Conservation (phyloP, 2,329 filamentous ascomycete genomes). For the Orbilia brochopaga region DNA sequence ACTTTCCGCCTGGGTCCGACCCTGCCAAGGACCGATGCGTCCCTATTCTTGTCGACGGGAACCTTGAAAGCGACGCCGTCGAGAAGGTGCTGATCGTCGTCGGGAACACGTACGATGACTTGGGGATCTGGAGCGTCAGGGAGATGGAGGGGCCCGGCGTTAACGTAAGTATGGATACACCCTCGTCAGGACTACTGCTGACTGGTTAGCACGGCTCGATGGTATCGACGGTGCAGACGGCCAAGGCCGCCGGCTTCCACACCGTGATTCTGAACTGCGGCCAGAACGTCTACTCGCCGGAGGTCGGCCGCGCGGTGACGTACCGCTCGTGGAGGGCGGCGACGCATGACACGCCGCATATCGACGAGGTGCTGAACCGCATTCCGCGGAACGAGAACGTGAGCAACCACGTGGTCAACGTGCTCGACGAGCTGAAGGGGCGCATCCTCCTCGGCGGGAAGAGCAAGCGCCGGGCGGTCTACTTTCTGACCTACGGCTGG, state of each 20-base stretch:
- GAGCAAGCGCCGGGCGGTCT: constrained; percentile 14
- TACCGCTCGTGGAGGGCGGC: constrained; percentile 52
- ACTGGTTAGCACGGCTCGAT: constrained; percentile 55
- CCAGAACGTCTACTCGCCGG: constrained; percentile 52
- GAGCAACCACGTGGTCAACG: constrained; percentile 51
- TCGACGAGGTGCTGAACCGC: constrained; percentile 51
- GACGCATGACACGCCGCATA: constrained; percentile 37
- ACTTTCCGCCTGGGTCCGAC: constrained; percentile 66
- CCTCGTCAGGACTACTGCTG: no score
- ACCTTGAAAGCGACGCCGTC: constrained; percentile 15
- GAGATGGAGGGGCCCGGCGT: constrained; percentile 42
- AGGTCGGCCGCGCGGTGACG: constrained; percentile 49
- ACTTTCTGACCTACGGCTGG: constrained; percentile 44
- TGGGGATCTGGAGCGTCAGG: constrained; percentile 38
- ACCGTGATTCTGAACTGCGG: constrained; percentile 53
- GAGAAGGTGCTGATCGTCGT: constrained; percentile 29
- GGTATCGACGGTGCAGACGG: constrained; percentile 50
- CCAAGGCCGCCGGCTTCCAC: constrained; percentile 49
- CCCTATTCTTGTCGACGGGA: constrained; percentile 67
- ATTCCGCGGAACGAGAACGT: constrained; percentile 52
- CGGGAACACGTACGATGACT: constrained; percentile 37
- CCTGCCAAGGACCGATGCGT: constrained; percentile 65
- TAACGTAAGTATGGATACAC: constrained; percentile 44
- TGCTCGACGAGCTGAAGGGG: constrained; percentile 51
- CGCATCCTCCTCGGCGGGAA: constrained; percentile 23